Evolutionary conservation across 202 grass and related monocot genomes (phyloP), one percentile per base, ranked within the genome.

Genomic region (Schoenoplectus triqueter): DNA sequence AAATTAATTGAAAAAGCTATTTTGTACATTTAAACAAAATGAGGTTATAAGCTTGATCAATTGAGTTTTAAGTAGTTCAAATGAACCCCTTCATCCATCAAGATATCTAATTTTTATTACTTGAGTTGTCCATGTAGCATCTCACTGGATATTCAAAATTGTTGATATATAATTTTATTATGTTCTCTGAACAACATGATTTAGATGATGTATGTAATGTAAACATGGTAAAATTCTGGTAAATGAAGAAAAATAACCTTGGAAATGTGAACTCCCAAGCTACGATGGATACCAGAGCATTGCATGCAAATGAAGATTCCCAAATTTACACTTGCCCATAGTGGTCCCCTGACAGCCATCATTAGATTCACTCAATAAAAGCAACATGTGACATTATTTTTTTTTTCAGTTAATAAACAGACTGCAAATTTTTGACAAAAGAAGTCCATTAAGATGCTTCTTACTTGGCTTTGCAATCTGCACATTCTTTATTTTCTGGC

Each of bases 291-390:
- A 86, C 96, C 96, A 85, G 96, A 99, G 87, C 96, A 99, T 10
- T 93, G 92, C 96, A 99, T 99, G 67, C 96, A 99, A 86, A 99
- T 68, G 77, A 99, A 99, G 70, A 99, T 99, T 65, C 96, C 96
- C 19, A 99, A 80, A 90, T 99, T 99, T 69, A 99, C 96, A 54
- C 96, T 99, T 52, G 96, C 96, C 96, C 96, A 99, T 85, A 92
- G 83, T 64, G 93, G 93, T 82, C 97, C 90, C 82, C 97, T 99
- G 82, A 44, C 20, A 67, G 66, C 19, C 21, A 59, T 59, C 64
- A 66, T 83, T 19, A 51, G 17, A 69, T 82, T 51, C 21, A 49
- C 20, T 67, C 18, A 82, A 82, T 31, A 49, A 39, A 81, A 67
- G 8, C 7, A 52, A 50, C 21, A 65, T 21, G n/a, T 50, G 64